Evolutionary conservation across 306 rosid species (phyloP), one percentile per base, ranked within the genome.

Genomic region (Nissolia schottii): DNA sequence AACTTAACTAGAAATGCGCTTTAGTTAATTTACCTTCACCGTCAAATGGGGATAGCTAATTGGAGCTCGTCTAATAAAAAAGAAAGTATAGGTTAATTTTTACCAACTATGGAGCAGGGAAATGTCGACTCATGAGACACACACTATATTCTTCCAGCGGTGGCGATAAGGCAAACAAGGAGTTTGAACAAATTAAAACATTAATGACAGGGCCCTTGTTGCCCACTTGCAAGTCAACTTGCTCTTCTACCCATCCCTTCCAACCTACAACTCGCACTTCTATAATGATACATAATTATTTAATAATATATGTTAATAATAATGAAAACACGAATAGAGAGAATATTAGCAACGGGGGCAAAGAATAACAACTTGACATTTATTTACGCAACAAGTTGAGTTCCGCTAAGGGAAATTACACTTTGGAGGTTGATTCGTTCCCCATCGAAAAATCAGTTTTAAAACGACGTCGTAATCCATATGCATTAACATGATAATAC

Each of bases 161-260:
- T 19, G 20, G 27, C n/a, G 43, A 23, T 43, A 28, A 59, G 20
- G 5, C 16, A 81, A 71, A 23, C 2, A 57, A 58, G 43, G 59
- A 78, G 73, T 25, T 49, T 31, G 24, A 63, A n/a, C n/a, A 60
- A 45, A 45, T 14, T 45, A 14, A 43, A 45, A 58, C 69, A 77
- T 27, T 56, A 73, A 48, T 59, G 37, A 77, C n/a, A 75, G 32
- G 62, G n/a, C 48, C 76, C 71, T 70, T 62, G 73, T 80, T 62
- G 67, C 28, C 92, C 74, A 87, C 88, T 87, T 87, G 92, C 86
- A 81, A 4, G 15, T 56, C 87, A 80, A 87, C 74, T 87, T 87
- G 92, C 87, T 32, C 41, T 11, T 32, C 46, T 38, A 2, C 46
- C 81, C 54, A 73, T 77, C 43, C 2, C 75, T 67, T 70, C 73